A percentile compares a stretch with the other conserved stretches of the same genome.
Evolutionary conservation across 495 filamentous ascomycete genomes (phyloP).

Genomic region (Podospora tetraspora): DNA sequence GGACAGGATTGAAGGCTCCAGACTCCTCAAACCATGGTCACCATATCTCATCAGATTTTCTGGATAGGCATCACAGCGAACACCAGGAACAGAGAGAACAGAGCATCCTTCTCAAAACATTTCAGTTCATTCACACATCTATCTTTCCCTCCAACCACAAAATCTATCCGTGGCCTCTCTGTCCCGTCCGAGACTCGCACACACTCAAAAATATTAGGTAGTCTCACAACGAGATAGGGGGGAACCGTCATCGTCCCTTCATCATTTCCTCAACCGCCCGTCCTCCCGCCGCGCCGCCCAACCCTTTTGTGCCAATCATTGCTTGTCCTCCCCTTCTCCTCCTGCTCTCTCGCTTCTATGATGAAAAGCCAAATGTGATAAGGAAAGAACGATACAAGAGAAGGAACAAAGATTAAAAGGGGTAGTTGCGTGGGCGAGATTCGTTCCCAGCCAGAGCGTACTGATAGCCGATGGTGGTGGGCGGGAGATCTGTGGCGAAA

Average conservation of each 20-base stretch:
- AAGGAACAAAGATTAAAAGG: not conserved
- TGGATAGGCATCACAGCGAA: no score
- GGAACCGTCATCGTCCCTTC: not conserved
- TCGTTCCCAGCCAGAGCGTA: not conserved
- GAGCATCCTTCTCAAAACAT: slow-evolving; percentile 4
- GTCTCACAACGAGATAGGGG: not conserved
- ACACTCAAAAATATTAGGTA: not conserved
- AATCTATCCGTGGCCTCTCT: not conserved
- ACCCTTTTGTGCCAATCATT: not conserved
- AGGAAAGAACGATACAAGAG: not conserved
- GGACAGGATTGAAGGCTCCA: no score
- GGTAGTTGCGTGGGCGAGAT: not conserved
- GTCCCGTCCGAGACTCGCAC: not conserved
- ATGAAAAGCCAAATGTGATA: slow-evolving; percentile 1
- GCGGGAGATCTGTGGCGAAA: not conserved
- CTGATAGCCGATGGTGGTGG: not conserved
- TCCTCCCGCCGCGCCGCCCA: not conserved
- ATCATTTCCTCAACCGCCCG: not conserved
- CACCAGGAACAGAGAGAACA: not conserved
- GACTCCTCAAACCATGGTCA: no score
- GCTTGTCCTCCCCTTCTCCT: not conserved
- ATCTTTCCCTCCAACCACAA: not conserved
- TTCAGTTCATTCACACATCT: slow-evolving; percentile 6
- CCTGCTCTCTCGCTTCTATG: not conserved
- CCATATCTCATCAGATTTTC: no score